These are phyloP conservation scores for Hygrophorus pudorinus DNA, from an alignment of 768 basidiomycete species.

Conservation along the genomic window DNA sequence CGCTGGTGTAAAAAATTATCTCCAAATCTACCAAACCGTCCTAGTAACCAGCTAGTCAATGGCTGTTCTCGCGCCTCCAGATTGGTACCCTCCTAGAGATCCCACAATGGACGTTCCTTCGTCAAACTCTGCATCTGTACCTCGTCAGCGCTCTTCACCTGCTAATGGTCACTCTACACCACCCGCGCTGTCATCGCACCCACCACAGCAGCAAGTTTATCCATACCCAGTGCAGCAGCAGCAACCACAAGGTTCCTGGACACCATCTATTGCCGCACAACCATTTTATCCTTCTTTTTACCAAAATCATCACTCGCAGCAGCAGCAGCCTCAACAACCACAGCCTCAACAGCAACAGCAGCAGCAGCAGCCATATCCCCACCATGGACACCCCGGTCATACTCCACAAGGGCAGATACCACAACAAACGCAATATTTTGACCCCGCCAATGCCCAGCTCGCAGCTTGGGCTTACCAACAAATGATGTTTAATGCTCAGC, in stretches of 20 bases:
- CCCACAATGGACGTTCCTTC: conserved; percentile 46
- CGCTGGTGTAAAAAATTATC: no score
- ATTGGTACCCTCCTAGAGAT: conserved; percentile 65
- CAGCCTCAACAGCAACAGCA: conserved; percentile 37
- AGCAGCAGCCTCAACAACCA: conserved; percentile 21
- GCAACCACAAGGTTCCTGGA: conserved; percentile 63
- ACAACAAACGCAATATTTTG: conserved; percentile 54
- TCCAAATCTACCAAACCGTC: no score
- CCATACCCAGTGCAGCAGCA: conserved; percentile 66
- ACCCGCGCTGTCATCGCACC: conserved; percentile 17
- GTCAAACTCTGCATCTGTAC: conserved; percentile 24
- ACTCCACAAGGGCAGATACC: conserved; percentile 24
- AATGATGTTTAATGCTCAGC: conserved; percentile 75
- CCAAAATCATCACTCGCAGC: conserved; percentile 59
- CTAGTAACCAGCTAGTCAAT: conserved; percentile 31
- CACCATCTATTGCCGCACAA: conserved; percentile 51
- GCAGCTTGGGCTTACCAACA: conserved; percentile 89
- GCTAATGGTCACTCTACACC: conserved; percentile 39
- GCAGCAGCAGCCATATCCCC: conserved; percentile 41
- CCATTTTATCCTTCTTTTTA: conserved; percentile 76
- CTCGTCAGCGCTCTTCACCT: conserved; percentile 54
- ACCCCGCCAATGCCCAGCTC: conserved; percentile 65
- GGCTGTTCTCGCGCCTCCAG: conserved; percentile 71
- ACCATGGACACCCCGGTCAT: conserved; percentile 5
- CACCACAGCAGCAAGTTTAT: conserved; percentile 34